These are phyloP conservation scores for Gossypium lobatum DNA, from an alignment of 441 rosid genomes.

Conservation along the genomic window DNA sequence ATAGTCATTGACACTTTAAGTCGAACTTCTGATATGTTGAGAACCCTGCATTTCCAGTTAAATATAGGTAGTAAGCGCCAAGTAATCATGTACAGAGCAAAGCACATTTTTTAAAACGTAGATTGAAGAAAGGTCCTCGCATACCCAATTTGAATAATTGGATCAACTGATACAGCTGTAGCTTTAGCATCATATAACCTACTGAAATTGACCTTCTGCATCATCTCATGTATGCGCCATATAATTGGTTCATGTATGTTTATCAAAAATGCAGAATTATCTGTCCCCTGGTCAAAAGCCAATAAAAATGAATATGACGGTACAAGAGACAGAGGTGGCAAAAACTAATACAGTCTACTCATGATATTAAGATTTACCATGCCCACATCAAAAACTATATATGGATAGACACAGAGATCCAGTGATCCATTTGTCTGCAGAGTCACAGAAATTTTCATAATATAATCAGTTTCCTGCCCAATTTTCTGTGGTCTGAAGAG, in stretches of 20 bases:
- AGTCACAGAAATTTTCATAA: slow-evolving; percentile 77
- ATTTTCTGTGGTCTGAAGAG: slow-evolving; percentile 89
- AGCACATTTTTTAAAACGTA: background rate
- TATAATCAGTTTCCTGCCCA: slow-evolving; percentile 60
- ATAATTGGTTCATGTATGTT: slow-evolving; percentile 96
- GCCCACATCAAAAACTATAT: slow-evolving; percentile 74
- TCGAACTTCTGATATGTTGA: slow-evolving; percentile 86
- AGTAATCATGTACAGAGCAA: background rate
- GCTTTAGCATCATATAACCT: slow-evolving; percentile 58
- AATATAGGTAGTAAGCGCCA: slow-evolving; percentile 3
- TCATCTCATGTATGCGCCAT: slow-evolving; percentile 99
- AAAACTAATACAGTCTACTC: slow-evolving; percentile 2
- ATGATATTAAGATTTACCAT: background rate
- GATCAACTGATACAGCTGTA: slow-evolving; percentile 95
- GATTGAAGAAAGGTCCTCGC: slow-evolving; percentile 11
- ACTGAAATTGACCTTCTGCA: slow-evolving; percentile 74
- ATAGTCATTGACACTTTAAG: slow-evolving; percentile 89
- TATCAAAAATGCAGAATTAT: slow-evolving; percentile 69
- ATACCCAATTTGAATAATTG: slow-evolving; percentile 92
- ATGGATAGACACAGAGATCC: slow-evolving; percentile 80
- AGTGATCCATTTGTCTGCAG: slow-evolving; percentile 76
- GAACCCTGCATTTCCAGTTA: slow-evolving; percentile 52
- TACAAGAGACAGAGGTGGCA: slow-evolving; percentile 5
- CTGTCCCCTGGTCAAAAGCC: slow-evolving; percentile 61
- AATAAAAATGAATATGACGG: slow-evolving; percentile 17